Base-by-base conservation (phyloP, 345 rosid species). In the Gossypium thurberi region DNA sequence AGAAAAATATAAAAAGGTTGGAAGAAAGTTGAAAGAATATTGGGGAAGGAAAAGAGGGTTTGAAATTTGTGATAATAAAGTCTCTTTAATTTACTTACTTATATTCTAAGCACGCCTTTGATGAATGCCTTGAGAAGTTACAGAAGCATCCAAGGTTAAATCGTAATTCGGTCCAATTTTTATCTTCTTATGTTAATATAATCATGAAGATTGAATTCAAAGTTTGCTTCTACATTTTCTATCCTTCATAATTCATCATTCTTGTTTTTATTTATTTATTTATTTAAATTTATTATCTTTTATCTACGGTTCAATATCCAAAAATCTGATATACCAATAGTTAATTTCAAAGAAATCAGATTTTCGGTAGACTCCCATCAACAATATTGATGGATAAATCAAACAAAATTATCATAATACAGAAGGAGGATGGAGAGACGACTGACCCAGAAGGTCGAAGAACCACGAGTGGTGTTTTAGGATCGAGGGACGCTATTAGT, bases 51-150 rank as follows among this genome's bases (percentile, higher is more conserved):
- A 70, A 83, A 81, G 79, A 75, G 79, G 84, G 83, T 72, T 80
- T 65, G 85, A 80, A 84, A 78, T 82, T 70, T 82, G 86, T 79
- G 84, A 82, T 52, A 80, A 20, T 71, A 84, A 86, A 84, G 87
- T 73, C 79, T 78, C 83, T 82, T 82, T 75, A 33, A 33, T 5
- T 33, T 77, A 67, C 23, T 37, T 20, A 33, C 52, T 60, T 68
- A 28, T 66, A 75, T 82, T 81, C 21, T 65, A n/a, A 62, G 76
- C 75, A 73, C 28, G 74, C 77, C 78, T 61, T 75, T 70, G 8
- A 68, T 70, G 81, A 62, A 55, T 44, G 64, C 75, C 28, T 65
- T 46, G 14, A 25, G 57, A 26, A 33, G 40, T 33, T 33, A 14
- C 8, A 47, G 69, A 65, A 77, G 89, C 68, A 86, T 86, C 87